These are phyloP conservation scores for Teratosphaeria pseudoeucalypti DNA, from an alignment of 2,329 filamentous ascomycete species.

Conservation along the genomic window DNA sequence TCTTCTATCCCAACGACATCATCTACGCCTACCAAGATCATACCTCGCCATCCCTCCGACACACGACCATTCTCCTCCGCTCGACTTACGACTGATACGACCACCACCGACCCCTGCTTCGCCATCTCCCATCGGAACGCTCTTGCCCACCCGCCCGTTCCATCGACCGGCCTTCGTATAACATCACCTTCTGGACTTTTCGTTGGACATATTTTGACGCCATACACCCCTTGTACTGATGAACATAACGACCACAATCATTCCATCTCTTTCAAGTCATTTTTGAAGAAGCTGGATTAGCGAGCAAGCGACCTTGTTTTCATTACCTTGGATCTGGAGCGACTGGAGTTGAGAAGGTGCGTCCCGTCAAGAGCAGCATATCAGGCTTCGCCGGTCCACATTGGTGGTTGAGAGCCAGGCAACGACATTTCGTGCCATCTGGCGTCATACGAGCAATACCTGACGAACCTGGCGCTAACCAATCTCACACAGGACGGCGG, in stretches of 20 bases:
- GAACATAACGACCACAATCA: conserved; percentile 32
- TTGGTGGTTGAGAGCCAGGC: neutral
- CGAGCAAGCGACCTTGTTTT: conserved; percentile 11
- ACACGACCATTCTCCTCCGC: neutral
- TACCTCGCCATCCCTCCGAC: neutral
- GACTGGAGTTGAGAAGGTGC: conserved; percentile 4
- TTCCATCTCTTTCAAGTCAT: conserved; percentile 29
- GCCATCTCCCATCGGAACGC: neutral
- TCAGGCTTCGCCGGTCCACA: neutral
- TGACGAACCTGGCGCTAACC: neutral
- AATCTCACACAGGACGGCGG: neutral
- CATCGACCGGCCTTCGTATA: neutral
- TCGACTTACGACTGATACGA: neutral
- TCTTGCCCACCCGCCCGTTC: neutral
- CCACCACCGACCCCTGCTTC: neutral
- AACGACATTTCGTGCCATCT: neutral
- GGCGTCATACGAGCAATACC: neutral
- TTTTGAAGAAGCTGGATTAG: conserved; percentile 23
- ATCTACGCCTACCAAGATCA: neutral
- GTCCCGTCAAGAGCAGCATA: neutral
- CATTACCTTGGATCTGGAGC: conserved; percentile 5
- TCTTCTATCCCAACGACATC: neutral
- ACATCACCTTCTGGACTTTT: conserved; percentile 5
- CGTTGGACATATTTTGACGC: conserved; percentile 10
- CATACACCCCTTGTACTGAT: conserved; percentile 16